Percentiles rank a stretch among this genome's conserved stretches.
Conservation (phyloP, 805 yeast genomes). For the Wilhelminamyces savonicus region DNA sequence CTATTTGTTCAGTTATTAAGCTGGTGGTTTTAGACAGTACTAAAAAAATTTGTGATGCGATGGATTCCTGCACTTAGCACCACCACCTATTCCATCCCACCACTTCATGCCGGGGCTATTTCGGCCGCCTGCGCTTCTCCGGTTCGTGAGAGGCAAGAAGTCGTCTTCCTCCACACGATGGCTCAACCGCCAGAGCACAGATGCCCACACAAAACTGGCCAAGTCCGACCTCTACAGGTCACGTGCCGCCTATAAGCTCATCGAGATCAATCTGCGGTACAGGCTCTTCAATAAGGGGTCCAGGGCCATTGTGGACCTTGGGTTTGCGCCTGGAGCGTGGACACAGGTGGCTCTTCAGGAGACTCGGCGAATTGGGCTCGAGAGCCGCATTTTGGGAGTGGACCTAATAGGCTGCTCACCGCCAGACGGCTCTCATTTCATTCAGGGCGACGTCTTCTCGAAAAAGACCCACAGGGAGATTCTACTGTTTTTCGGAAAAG, state of each 20-base stretch:
- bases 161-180: no score
- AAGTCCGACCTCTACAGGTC: conserved; percentile 58
- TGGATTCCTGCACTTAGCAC: no score
- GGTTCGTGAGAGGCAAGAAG: no score
- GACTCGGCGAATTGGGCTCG: conserved; percentile 4
- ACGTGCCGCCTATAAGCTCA: conserved; percentile 84
- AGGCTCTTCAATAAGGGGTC: conserved; percentile 46
- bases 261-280: conserved; percentile 66
- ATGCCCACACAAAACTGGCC: conserved; percentile 63
- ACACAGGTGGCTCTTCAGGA: conserved; percentile 20
- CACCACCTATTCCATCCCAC: no score
- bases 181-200: conserved; percentile 66
- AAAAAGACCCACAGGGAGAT: conserved; percentile 51
- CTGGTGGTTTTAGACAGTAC: no score
- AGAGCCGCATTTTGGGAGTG: conserved; percentile 17
- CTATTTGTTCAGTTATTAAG: no score
- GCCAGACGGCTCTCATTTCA: conserved; percentile 29
- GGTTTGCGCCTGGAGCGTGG: conserved; percentile 29
- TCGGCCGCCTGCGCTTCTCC: no score
- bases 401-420: conserved; percentile 30
- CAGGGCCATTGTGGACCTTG: conserved; percentile 72
- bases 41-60: no score
- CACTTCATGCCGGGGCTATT: no score
- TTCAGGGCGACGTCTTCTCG: conserved; percentile 36
- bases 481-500: conserved; percentile 40